Base-by-base conservation (phyloP, 352 stramenopile species). In the Phytophthora parvispora region DNA sequence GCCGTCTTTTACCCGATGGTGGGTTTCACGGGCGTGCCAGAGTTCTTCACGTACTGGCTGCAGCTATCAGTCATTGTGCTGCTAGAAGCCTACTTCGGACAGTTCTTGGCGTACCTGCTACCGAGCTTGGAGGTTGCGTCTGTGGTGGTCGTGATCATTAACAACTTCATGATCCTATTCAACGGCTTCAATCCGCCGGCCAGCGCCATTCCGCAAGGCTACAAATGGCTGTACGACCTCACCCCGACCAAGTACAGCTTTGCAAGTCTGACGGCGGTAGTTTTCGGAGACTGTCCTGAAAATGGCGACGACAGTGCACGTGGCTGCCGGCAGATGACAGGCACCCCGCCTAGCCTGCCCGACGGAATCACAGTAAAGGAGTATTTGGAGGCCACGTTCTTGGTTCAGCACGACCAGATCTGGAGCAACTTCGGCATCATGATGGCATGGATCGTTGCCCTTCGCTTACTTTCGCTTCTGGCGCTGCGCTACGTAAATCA, bases 1-100 rank as follows among this genome's bases (percentile, higher is more conserved):
- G 49, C 28, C 4, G 49, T 40, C 32, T 56, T 43, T 18, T 56
- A 40, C 42, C 49, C 49, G 6, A 43, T 54, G 48, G 48, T 38
- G 2, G 48, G 49, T 18, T 56, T 56, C 9, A 56, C 28, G 10
- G 49, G 49, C 2, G 15, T 56, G 15, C 6, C 49, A 9, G 18
- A 56, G 29, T 40, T 56, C 25, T 52, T 50, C 42, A 50, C 42
- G n/a, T 50, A 28, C n/a, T n/a, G n/a, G n/a, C n/a, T n/a, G n/a
- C n/a, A n/a, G n/a, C n/a, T n/a, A n/a, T n/a, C n/a, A n/a, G n/a
- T n/a, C n/a, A n/a, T n/a, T n/a, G n/a, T n/a, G n/a, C n/a, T n/a
- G n/a, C n/a, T n/a, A n/a, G n/a, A n/a, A n/a, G n/a, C n/a, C n/a
- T n/a, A n/a, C n/a, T n/a, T n/a, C n/a, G n/a, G n/a, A n/a, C n/a